These are phyloP conservation scores for Cyclotella atomus DNA, from an alignment of 108 stramenopile genomes.

Conservation along the genomic window DNA sequence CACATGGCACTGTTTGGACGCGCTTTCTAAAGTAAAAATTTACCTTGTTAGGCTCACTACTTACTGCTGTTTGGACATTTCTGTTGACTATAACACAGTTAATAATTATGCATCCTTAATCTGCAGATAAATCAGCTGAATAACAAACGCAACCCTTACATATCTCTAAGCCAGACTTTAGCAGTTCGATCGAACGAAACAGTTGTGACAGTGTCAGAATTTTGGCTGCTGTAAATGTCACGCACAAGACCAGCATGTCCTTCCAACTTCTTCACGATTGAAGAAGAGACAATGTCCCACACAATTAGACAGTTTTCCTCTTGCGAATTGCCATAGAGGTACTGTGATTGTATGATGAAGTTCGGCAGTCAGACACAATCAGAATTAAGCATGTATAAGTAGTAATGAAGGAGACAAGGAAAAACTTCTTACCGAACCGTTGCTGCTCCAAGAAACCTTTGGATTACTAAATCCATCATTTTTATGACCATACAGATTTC, in stretches of 20 bases:
- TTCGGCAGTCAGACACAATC: not conserved
- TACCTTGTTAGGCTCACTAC: not conserved
- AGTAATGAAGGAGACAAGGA: not conserved
- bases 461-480: conserved; percentile 81
- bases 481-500: conserved; percentile 81
- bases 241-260: conserved; percentile 70
- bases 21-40: conserved; percentile 65
- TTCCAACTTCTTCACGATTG: conserved; percentile 69
- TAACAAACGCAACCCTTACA: conserved; percentile 8
- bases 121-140: not conserved
- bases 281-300: conserved; percentile 82
- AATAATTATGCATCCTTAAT: not conserved
- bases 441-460: conserved; percentile 80
- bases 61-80: not conserved
- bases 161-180: conserved; percentile 64
- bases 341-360: conserved; percentile 23
- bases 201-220: conserved; percentile 70
- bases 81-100: not conserved
- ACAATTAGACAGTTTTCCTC: conserved; percentile 68
- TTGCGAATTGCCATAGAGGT: conserved; percentile 83
- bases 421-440: conserved; percentile 49
- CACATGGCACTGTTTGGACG: conserved; percentile 98
- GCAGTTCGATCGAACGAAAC: conserved; percentile 83
- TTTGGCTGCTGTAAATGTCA: conserved; percentile 66
- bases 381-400: not conserved